These are phyloP conservation scores for Suhomyces maxii DNA, from an alignment of 1,139 yeast species.

Conservation along the genomic window DNA sequence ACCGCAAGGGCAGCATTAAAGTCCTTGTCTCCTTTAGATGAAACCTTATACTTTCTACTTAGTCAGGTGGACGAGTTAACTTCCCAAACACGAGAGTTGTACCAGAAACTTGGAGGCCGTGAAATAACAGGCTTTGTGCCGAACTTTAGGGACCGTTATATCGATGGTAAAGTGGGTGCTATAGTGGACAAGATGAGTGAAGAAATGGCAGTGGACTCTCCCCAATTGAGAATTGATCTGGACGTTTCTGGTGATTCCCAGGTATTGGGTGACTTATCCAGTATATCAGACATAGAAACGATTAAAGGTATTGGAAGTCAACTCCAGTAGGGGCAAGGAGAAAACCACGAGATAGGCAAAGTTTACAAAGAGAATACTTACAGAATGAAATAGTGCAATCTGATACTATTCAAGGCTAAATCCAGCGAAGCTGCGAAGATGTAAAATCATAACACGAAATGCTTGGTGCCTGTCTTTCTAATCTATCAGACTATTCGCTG, in stretches of 20 bases:
- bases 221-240: constrained; percentile 2
- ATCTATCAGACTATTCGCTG: no score
- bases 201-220: constrained; percentile 3
- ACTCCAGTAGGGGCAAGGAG: background rate
- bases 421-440: no score
- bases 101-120: constrained; percentile 27
- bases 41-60: constrained; percentile 49
- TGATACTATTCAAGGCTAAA: no score
- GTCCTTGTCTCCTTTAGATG: constrained; percentile 53
- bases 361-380: no score
- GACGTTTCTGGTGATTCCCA: constrained; percentile 5
- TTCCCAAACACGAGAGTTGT: constrained; percentile 36
- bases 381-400: no score
- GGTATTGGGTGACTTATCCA: constrained; percentile 4
- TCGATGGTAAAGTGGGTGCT: constrained; percentile 19
- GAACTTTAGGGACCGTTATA: constrained; percentile 20
- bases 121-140: constrained; percentile 13
- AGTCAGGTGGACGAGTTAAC: constrained; percentile 43
- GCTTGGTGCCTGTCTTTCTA: no score
- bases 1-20: constrained; percentile 34
- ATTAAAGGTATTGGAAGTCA: constrained; percentile 7
- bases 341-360: no score
- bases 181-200: constrained; percentile 18
- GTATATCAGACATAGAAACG: constrained; percentile 6
- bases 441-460: no score